Percentiles rank a stretch among this genome's conserved stretches.
Evolutionary conservation across 2,329 filamentous ascomycete genomes (phyloP).

Genomic region (Pseudocercospora fijiensis): DNA sequence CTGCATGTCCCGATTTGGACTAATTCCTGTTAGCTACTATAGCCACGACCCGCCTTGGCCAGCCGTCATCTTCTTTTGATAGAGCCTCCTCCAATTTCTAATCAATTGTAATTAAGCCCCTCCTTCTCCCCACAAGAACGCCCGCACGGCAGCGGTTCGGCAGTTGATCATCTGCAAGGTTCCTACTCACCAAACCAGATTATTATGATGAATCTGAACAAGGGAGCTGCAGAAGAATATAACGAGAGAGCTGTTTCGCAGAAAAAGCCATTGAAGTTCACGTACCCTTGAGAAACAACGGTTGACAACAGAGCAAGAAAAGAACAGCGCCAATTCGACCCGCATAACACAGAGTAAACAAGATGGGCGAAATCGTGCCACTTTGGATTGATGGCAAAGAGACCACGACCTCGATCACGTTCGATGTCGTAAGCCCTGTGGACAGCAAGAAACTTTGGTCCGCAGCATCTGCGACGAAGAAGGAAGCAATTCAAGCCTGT

Average conservation of each 20-base stretch:
- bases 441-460: slow-evolving; percentile 55
- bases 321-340: background rate
- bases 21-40: too few relatives aligned
- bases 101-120: background rate
- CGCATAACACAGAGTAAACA: background rate
- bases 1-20: too few relatives aligned
- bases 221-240: background rate
- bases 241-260: background rate
- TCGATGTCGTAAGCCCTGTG: slow-evolving; percentile 58
- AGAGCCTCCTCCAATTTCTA: background rate
- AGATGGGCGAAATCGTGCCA: slow-evolving; percentile 34
- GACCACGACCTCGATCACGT: slow-evolving; percentile 49
- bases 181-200: background rate
- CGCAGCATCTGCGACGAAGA: slow-evolving; percentile 57
- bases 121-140: background rate
- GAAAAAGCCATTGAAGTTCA: background rate
- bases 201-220: background rate
- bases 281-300: background rate
- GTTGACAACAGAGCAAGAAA: background rate
- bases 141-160: background rate
- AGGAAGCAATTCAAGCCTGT: slow-evolving; percentile 57
- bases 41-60: background rate
- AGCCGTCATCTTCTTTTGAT: background rate
- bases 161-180: background rate
- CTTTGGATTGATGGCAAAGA: slow-evolving; percentile 54